Evolutionary conservation across 371 early-diverging fungal genomes (phyloP).

Genomic region (Mucor velutinosus): DNA sequence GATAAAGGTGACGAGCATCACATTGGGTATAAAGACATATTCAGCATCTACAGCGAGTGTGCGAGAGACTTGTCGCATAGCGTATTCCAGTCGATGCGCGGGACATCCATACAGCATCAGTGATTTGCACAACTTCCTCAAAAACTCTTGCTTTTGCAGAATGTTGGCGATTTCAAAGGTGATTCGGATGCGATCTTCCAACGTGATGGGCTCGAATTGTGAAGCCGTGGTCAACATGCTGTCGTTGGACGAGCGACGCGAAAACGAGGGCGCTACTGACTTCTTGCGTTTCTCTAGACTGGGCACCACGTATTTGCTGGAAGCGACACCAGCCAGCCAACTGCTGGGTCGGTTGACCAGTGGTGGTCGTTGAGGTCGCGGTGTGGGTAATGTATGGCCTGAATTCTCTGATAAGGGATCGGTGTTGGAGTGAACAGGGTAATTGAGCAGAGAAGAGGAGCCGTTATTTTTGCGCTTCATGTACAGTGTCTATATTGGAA

Average conservation of each 20-base stretch:
- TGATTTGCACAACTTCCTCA: slow-evolving; percentile 52
- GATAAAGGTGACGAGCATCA: slow-evolving; percentile 75
- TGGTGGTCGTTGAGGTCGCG: slow-evolving; percentile 30
- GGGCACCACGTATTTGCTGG: slow-evolving; percentile 44
- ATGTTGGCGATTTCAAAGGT: slow-evolving; percentile 65
- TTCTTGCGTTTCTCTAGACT: slow-evolving; percentile 42
- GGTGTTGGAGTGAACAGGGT: slow-evolving; percentile 13
- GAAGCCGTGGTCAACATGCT: slow-evolving; percentile 53
- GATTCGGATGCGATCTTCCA: slow-evolving; percentile 60
- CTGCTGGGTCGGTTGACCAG: slow-evolving; percentile 38
- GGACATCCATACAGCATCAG: slow-evolving; percentile 64
- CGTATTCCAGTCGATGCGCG: slow-evolving; percentile 62
- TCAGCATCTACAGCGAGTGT: slow-evolving; percentile 68
- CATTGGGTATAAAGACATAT: slow-evolving; percentile 68
- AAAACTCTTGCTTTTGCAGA: slow-evolving; percentile 60
- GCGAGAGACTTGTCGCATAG: slow-evolving; percentile 50
- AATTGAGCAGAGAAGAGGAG: slow-evolving; percentile 6
- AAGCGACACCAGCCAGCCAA: slow-evolving; percentile 42
- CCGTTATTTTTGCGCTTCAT: slow-evolving; percentile 8
- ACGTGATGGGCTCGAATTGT: slow-evolving; percentile 49
- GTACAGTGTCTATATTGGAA: background rate
- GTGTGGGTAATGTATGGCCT: background rate
- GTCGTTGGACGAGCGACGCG: slow-evolving; percentile 39
- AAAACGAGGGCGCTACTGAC: slow-evolving; percentile 19
- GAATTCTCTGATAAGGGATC: background rate